These are phyloP conservation scores for Cytospora paraplurivora DNA, from an alignment of 2,329 filamentous ascomycete genomes.

Conservation along the genomic window DNA sequence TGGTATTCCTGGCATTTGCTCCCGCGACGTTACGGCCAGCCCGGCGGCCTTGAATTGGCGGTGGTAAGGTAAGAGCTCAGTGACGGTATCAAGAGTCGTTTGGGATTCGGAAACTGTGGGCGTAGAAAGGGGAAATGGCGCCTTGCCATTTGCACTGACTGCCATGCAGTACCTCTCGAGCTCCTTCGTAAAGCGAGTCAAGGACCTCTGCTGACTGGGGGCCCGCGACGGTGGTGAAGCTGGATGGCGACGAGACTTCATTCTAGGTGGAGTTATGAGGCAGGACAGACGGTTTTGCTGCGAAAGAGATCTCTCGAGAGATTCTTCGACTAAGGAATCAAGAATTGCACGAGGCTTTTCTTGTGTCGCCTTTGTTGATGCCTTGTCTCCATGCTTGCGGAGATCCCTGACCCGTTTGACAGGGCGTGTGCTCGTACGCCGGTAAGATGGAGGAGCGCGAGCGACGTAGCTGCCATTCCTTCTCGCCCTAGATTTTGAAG, in stretches of 20 bases:
- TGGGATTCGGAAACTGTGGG: slow-evolving; percentile 45
- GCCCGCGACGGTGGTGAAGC: slow-evolving; percentile 41
- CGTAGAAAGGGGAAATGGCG: slow-evolving; percentile 39
- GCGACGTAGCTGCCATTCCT: slow-evolving; percentile 27
- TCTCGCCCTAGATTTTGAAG: slow-evolving; percentile 15
- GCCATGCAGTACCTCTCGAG: slow-evolving; percentile 46
- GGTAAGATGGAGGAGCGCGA: slow-evolving; percentile 22
- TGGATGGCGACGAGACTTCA: slow-evolving; percentile 26
- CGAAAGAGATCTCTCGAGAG: slow-evolving; percentile 47
- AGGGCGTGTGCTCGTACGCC: background rate
- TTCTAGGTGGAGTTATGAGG: slow-evolving; percentile 33
- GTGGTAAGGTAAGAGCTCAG: slow-evolving; percentile 55
- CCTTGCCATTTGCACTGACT: slow-evolving; percentile 42
- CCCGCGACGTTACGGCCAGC: slow-evolving; percentile 58
- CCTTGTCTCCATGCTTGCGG: slow-evolving; percentile 4
- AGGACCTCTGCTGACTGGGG: slow-evolving; percentile 45
- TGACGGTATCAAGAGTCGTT: slow-evolving; percentile 53
- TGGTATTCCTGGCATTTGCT: slow-evolving; percentile 38
- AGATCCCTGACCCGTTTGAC: background rate
- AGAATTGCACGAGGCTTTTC: slow-evolving; percentile 38
- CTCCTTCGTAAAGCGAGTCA: slow-evolving; percentile 46
- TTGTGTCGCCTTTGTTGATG: slow-evolving; percentile 26
- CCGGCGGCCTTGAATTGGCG: slow-evolving; percentile 56
- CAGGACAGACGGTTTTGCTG: slow-evolving; percentile 49
- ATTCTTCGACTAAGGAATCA: slow-evolving; percentile 47